Conservation (phyloP, 176 grass and related monocot species). For the Miscanthus lutarioriparius region DNA sequence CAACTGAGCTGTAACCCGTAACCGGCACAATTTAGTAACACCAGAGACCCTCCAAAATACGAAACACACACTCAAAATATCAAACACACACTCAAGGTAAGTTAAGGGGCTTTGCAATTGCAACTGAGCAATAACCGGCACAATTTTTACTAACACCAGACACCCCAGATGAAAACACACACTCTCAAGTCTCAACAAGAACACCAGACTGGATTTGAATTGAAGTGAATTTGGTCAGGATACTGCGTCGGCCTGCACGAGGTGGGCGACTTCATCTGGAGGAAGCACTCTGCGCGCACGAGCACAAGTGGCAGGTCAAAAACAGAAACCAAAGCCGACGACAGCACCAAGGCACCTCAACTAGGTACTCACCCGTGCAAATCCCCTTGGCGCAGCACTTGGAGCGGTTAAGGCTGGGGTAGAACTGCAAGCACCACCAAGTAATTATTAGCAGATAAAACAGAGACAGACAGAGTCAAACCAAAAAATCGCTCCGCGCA, state of each 20-base stretch:
- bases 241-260: constrained; percentile 71
- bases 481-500: too few relatives aligned
- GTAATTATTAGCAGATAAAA: not conserved
- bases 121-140: not conserved
- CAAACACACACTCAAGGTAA: not conserved
- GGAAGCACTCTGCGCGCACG: constrained; percentile 80
- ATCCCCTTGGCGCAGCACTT: constrained; percentile 96
- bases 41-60: not conserved
- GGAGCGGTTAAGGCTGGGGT: constrained; percentile 82
- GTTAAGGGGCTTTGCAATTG: constrained; percentile 5
- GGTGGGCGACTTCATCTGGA: constrained; percentile 81
- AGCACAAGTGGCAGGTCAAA: not conserved
- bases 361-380: constrained; percentile 78
- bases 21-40: not conserved
- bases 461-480: not conserved
- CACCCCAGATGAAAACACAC: too few relatives aligned
- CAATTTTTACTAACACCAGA: not conserved
- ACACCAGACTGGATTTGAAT: not conserved
- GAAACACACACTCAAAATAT: too few relatives aligned
- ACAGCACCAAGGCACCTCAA: not conserved
- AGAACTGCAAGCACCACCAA: constrained; percentile 44
- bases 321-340: constrained; percentile 17
- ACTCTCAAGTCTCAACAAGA: not conserved
- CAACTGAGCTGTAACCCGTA: constrained; percentile 5
- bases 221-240: constrained; percentile 41